A percentile compares a stretch with the other conserved stretches of the same genome.
These are phyloP conservation scores for Eurotiales sp. DNA, from an alignment of 2,329 filamentous ascomycete genomes.

Conservation along the genomic window DNA sequence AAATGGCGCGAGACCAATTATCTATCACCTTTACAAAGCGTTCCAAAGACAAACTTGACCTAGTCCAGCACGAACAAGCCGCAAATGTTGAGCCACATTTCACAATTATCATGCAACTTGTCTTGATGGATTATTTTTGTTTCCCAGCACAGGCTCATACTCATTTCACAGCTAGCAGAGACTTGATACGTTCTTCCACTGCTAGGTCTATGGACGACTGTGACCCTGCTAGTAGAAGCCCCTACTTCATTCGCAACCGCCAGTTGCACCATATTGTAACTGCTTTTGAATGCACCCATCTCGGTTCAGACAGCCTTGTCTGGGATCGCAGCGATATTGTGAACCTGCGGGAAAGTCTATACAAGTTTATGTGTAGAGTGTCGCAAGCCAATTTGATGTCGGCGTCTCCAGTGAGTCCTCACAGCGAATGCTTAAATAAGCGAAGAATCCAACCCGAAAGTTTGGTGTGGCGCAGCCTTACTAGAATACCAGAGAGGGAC, in stretches of 20 bases:
- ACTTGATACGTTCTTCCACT: conserved; percentile 1
- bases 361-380: conserved; percentile 2
- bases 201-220: background rate
- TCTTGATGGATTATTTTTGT: conserved; percentile 10
- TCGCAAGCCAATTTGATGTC: background rate
- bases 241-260: conserved; percentile 8
- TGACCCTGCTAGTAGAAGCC: background rate
- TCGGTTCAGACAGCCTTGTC: conserved; percentile 4
- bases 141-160: conserved; percentile 8
- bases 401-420: background rate
- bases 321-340: conserved; percentile 6
- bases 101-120: conserved; percentile 7
- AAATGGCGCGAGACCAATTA: conserved; percentile 6
- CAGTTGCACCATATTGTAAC: background rate
- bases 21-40: background rate
- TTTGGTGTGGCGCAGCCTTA: conserved; percentile 3
- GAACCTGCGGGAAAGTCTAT: background rate
- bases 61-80: background rate
- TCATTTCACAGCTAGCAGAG: conserved; percentile 9
- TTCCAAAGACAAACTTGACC: background rate
- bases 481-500: background rate
- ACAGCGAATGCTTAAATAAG: background rate
- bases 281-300: conserved; percentile 5
- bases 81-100: background rate
- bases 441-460: conserved; percentile 1